Evolutionary conservation across 331 rosid species (phyloP).

Genomic region (Quercus phellos): DNA sequence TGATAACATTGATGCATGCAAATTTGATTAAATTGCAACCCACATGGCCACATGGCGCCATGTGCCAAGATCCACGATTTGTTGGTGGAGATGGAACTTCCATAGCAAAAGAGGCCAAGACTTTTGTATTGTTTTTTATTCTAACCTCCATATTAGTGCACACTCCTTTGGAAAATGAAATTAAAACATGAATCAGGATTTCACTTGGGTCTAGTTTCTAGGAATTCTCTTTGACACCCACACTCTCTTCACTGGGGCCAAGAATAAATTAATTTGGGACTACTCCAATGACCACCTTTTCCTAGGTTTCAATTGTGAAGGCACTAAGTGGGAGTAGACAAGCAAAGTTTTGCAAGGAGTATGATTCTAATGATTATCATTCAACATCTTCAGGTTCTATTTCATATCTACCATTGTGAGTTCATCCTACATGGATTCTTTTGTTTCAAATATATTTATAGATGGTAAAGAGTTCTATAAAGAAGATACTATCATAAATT

Average conservation of each 20-base stretch:
- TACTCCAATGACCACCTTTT: background rate
- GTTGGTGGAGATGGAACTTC: constrained; percentile 40
- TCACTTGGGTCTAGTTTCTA: constrained; percentile 52
- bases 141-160: constrained; percentile 46
- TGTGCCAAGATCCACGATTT: constrained; percentile 48
- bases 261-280: constrained; percentile 24
- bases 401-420: no score
- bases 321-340: no score
- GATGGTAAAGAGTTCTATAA: no score
- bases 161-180: constrained; percentile 37
- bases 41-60: constrained; percentile 28
- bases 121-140: constrained; percentile 23
- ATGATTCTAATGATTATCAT: no score
- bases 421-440: no score
- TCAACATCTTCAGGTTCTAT: no score
- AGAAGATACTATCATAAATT: no score
- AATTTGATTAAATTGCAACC: constrained; percentile 25
- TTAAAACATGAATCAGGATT: constrained; percentile 25
- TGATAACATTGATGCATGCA: background rate
- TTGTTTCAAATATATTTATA: no score
- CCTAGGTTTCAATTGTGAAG: no score
- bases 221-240: constrained; percentile 34
- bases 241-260: constrained; percentile 26
- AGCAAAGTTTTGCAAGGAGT: no score
- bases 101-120: constrained; percentile 27